Evolutionary conservation across 345 rosid species (phyloP).

Genomic region (Arabis alpina): DNA sequence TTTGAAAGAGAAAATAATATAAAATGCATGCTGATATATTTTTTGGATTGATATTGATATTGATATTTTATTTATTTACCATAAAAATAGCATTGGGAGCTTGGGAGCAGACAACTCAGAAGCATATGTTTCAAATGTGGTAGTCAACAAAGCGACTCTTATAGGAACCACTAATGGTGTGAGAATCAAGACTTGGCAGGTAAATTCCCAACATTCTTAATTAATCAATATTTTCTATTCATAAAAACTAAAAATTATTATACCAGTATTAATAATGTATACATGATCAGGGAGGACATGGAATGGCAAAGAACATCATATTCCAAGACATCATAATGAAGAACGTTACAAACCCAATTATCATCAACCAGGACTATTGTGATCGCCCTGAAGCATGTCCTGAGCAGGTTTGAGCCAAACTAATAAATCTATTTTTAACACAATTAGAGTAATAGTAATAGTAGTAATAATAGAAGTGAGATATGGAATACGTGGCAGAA

Average conservation of each 20-base stretch:
- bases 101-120: conserved; percentile 65
- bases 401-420: conserved; percentile 56
- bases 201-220: conserved; percentile 33
- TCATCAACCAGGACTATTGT: conserved; percentile 83
- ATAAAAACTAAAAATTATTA: neutral
- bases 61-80: conserved; percentile 4
- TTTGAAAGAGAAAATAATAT: neutral
- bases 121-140: conserved; percentile 76
- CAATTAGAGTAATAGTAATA: neutral
- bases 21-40: neutral
- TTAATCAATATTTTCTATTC: neutral
- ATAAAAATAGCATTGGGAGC: conserved; percentile 71
- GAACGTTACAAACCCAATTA: conserved; percentile 81
- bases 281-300: conserved; percentile 74
- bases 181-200: conserved; percentile 97
- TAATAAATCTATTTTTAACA: neutral
- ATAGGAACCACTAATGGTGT: conserved; percentile 83
- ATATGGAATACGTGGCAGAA: conserved; percentile 43
- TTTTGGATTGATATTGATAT: too few species aligned
- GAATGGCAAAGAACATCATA: conserved; percentile 66
- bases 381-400: conserved; percentile 58
- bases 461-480: neutral
- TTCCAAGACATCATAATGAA: conserved; percentile 66
- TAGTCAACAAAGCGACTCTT: conserved; percentile 61
- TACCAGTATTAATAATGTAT: neutral